These are phyloP conservation scores for Cubamyces lactineus DNA, from an alignment of 768 basidiomycete species.

Conservation along the genomic window DNA sequence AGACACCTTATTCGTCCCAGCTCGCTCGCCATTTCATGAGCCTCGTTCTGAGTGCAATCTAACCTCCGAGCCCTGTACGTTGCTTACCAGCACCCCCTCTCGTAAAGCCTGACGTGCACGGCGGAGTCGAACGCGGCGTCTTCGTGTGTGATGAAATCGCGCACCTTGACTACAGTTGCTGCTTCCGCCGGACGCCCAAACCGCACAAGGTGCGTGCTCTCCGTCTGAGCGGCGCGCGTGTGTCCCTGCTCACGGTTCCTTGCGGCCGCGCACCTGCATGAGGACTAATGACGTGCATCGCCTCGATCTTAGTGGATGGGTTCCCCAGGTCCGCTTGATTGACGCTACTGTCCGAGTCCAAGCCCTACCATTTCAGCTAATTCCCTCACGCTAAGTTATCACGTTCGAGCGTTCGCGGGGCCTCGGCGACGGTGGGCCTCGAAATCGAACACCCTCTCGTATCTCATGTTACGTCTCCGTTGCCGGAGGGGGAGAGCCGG, in stretches of 20 bases:
- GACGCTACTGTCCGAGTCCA: slow-evolving; percentile 4
- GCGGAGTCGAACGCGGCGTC: background rate
- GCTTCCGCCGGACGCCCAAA: slow-evolving; percentile 18
- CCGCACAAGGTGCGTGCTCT: slow-evolving; percentile 16
- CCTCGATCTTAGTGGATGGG: background rate
- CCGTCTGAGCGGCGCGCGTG: slow-evolving; percentile 1
- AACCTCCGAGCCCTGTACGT: too few relatives aligned
- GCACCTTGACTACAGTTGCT: slow-evolving; percentile 21
- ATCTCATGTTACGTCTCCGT: background rate
- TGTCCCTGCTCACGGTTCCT: background rate
- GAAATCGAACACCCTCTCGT: background rate
- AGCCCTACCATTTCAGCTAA: background rate
- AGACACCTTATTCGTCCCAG: background rate
- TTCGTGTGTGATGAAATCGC: slow-evolving; percentile 24
- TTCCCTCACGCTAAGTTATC: background rate
- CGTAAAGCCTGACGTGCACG: too few relatives aligned
- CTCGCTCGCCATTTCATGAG: background rate
- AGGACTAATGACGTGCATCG: background rate
- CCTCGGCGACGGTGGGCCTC: background rate
- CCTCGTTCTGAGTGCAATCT: too few relatives aligned
- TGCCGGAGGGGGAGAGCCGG: background rate
- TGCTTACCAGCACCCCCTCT: too few relatives aligned
- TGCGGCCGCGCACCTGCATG: slow-evolving; percentile 1
- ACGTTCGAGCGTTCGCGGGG: background rate
- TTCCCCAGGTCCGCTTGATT: slow-evolving; percentile 11